phyloP scores from a whole-genome alignment of 176 grass and related monocot genomes.

The Pontederia paniculata region DNA sequence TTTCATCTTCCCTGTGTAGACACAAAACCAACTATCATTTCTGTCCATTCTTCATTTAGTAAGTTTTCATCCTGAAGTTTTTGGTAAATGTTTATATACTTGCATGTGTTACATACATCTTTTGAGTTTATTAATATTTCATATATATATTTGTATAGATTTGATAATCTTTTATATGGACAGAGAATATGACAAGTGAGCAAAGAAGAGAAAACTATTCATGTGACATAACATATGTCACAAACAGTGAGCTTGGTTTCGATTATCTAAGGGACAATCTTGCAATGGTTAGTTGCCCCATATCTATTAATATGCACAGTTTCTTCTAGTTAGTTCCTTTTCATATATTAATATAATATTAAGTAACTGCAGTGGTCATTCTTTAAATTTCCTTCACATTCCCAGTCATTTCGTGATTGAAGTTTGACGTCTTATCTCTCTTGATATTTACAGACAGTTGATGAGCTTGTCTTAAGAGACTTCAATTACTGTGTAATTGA shows the following conservation, averaged over 20 bases:
- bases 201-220: conserved; percentile 97
- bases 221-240: conserved; percentile 94
- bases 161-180: conserved; percentile 25
- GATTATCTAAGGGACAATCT: conserved; percentile 99
- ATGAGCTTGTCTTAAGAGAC: conserved; percentile 91
- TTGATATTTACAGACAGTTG: conserved; percentile 59
- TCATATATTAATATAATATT: not conserved
- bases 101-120: conserved; percentile 1
- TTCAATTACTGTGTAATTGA: conserved; percentile 99
- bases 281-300: conserved; percentile 58
- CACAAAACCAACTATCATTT: no score
- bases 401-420: not conserved
- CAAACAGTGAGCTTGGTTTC: conserved; percentile 99
- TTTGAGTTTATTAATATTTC: conserved; percentile 18
- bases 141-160: conserved; percentile 12
- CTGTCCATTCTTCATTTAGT: no score
- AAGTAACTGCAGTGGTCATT: not conserved
- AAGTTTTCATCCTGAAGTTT: no score
- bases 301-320: conserved; percentile 7
- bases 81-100: not conserved
- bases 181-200: conserved; percentile 97
- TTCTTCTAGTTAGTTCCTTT: not conserved
- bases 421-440: conserved; percentile 14
- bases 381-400: not conserved
- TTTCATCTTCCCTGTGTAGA: no score